Evolutionary conservation across 2,329 filamentous ascomycete genomes (phyloP).

Genomic region (Coniochaeta sp.): DNA sequence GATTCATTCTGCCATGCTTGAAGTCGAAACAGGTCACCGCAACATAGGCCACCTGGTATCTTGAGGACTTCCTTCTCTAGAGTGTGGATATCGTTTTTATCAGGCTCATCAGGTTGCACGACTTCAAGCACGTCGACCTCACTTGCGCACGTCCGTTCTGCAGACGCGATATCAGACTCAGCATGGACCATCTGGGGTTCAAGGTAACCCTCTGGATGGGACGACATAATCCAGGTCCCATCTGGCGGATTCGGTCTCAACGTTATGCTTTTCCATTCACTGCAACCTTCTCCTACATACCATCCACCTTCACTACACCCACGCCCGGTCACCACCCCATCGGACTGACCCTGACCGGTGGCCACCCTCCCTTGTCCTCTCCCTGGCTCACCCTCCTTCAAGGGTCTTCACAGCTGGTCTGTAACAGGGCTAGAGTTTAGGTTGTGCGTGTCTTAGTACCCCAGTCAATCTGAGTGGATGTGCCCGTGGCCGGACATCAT

Average conservation of each 20-base stretch:
- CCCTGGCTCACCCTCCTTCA: constrained; percentile 12
- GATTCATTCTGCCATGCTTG: background rate
- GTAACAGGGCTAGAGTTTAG: constrained; percentile 34
- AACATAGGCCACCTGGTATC: constrained; percentile 18
- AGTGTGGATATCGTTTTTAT: background rate
- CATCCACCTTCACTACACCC: background rate
- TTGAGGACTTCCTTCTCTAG: no score
- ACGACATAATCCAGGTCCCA: constrained; percentile 4
- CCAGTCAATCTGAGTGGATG: constrained; percentile 24
- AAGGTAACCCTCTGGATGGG: constrained; percentile 6
- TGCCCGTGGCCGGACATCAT: constrained; percentile 23
- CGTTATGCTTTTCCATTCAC: constrained; percentile 19
- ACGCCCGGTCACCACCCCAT: constrained; percentile 1
- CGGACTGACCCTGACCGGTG: background rate
- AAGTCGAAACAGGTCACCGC: constrained; percentile 7
- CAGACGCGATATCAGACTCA: constrained; percentile 10
- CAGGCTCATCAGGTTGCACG: background rate
- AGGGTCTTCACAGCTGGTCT: constrained; percentile 19
- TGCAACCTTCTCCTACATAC: background rate
- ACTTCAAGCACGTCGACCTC: background rate
- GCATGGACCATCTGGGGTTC: constrained; percentile 7
- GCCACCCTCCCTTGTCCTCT: constrained; percentile 11
- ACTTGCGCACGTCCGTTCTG: constrained; percentile 18
- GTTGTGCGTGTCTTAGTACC: constrained; percentile 21
- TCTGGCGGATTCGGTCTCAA: constrained; percentile 8